Evolutionary conservation across 805 yeast species (phyloP), one percentile per base, ranked within the genome.

Genomic region (Starmerella sirachaensis): DNA sequence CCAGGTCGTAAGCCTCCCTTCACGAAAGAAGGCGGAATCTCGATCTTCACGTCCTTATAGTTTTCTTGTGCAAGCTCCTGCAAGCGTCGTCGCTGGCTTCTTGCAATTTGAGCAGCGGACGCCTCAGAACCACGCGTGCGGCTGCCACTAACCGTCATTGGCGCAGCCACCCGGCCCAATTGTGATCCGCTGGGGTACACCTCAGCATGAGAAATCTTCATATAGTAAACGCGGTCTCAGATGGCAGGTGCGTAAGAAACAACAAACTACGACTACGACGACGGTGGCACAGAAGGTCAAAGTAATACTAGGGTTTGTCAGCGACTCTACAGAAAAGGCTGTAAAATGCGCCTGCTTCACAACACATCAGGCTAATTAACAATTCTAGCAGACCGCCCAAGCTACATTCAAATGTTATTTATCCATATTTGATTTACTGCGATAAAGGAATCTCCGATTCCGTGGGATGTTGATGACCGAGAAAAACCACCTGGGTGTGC

Each of bases 1-100:
- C 55, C 55, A 2, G 46, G 38, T 16, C 49, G 35, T 8, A 46
- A 38, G 12, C 49, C 52, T 11, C 53, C 54, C 24, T 50, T 49
- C 11, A 49, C 33, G 36, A 49, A 45, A 12, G 39, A 43, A 4
- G 47, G 41, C 3, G 55, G 55, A 12, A 50, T 42, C 18, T 51
- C 55, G 14, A 51, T 33, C 31, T 47, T 48, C 19, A 33, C 42
- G 9, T 46, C 47, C n/a, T 38, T 35, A 39, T 35, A 45, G 41
- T 51, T 51, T 32, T 51, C 55, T 30, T 41, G 39, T 16, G 36
- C 35, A 18, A 51, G 40, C 29, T 51, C 55, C 27, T 36, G 45
- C 12, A 47, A 29, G 11, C 55, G 46, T 5, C 50, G 40, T 13
- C 38, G 27, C 18, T 38, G 42, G n/a, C 42, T 44, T 10, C 51